Base-by-base conservation (phyloP, 1,284 basidiomycete species). In the Microbotryum intermedium region DNA sequence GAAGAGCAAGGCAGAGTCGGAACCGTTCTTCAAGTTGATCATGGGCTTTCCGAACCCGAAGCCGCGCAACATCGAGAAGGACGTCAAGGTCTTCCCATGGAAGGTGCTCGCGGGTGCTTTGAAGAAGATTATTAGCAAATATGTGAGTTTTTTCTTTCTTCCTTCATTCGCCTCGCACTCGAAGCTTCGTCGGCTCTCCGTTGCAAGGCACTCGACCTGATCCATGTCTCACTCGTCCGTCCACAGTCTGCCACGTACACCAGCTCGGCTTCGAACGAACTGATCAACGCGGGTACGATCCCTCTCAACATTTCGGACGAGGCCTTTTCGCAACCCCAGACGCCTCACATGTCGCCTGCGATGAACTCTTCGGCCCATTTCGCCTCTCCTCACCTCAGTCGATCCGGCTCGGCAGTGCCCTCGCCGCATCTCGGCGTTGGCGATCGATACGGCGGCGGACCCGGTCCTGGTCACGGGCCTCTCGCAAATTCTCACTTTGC, bases 71-170 rank as follows among this genome's bases (percentile, higher is more conserved):
- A 97, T 97, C 64, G 93, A 97, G 75, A 97, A 97, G 80, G 91
- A 95, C 71, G 82, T 97, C 73, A 97, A 97, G 76, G 91, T 97
- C 3, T 97, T 97, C 72, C 84, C 86, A n/a, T 97, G 93, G 93
- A 82, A 81, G 49, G 78, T 84, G 53, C 79, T 97, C 13, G 82
- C 81, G 7, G 81, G 84, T 61, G 90, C 91, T 0, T 76, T 97
- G 60, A 85, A 89, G 66, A 97, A 95, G 78, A 92, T 97, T 65
- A 82, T 97, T 51, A 84, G 85, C 43, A 95, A 95, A 91, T 68
- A 68, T 57, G 64, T 68, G 57, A 45, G 64, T 49, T 11, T 18
- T 25, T 21, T 44, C 30, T 16, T 3, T 20, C 21, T 47, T 18
- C 18, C 42, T 42, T 9, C 16, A 34, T 47, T 10, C 4, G 18